Base-by-base conservation (phyloP, 352 stramenopile species). In the Pythium phragmiticola region DNA sequence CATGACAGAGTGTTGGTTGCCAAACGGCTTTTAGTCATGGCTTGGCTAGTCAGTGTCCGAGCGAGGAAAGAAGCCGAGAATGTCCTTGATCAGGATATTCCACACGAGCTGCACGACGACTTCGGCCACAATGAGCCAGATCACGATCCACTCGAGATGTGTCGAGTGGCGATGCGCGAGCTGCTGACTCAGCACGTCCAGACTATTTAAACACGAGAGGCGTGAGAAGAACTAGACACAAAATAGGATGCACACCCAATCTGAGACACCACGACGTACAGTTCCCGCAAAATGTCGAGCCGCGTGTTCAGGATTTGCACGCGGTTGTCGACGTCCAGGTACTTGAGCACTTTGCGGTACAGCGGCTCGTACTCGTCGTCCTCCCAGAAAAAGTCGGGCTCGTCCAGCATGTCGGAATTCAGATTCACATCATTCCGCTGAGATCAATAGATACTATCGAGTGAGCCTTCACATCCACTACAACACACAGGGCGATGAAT, bases 81-180 rank as follows among this genome's bases (percentile, higher is more conserved):
- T 69, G 60, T 95, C 87, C 60, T 94, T 94, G 9, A 93, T 69
- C n/a, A 93, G 64, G 43, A 94, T 94, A 17, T 95, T 78, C 86
- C 83, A 94, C 46, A 71, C 78, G 8, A 94, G 73, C 14, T 87
- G 77, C 42, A 98, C 85, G 33, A 97, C 65, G 26, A 98, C 74
- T 74, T 97, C 89, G 30, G 77, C 83, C 48, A 97, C 75, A 50
- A 97, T 83, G 51, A 98, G 85, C 87, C 89, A 97, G 61, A 98
- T 97, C 59, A 98, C 84, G 74, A 97, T 98, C 89, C 87, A 97
- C 75, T 98, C 92, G 28, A 98, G 88, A 53, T 92, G 92, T 9
- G 80, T 77, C 17, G 80, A 79, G 72, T 97, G 88, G 49, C 93
- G 70, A 26, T 89, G 87, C 46, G 82, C 84, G 52, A 96, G 68